Base-by-base conservation (phyloP, 768 basidiomycete species). In the Hygrocybe punicea region DNA sequence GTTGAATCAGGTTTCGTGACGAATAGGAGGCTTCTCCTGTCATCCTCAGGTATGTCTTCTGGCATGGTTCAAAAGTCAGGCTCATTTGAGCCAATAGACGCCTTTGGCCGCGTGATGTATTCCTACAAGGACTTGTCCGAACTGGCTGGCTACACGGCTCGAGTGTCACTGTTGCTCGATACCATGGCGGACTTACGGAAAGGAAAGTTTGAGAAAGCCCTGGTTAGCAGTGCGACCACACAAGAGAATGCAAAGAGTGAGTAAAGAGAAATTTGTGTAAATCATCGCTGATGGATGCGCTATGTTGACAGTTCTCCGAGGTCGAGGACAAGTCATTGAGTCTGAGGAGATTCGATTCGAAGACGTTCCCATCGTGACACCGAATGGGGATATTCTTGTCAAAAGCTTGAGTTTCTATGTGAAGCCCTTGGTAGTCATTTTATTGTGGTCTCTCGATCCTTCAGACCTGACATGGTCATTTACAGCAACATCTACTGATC, bases 41-140 rank as follows among this genome's bases (percentile, higher is more conserved):
- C 92, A n/a, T 84, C 92, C 3, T 91, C 89, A 58, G 88, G 88
- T 84, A 58, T 59, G 74, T 33, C 8, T 53, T 34, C n/a, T 42
- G 11, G 53, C 10, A 4, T 23, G 58, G n/a, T 34, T 25, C 51
- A 23, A 19, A 51, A 33, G 6, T 61, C 8, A 34, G 3, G 13
- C 47, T 55, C 39, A 57, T 53, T 11, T 33, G 16, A 46, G 44
- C 53, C 34, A 46, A 16, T 6, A 84, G 96, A 98, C 74, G 96
- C 96, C 1, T 90, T 98, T 63, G 94, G 94, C 33, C 84, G 95
- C 17, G 85, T 97, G 25, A 93, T 98, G 92, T 96, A 95, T 69
- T 93, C 92, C 3, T 98, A 97, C 76, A 98, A 97, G 71, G 95
- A 98, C 68, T 78, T 99, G 4, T 85, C 93, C 4, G 96, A 99